Conservation (phyloP, 345 rosid genomes). For the Euphorbia pulcherrima region DNA sequence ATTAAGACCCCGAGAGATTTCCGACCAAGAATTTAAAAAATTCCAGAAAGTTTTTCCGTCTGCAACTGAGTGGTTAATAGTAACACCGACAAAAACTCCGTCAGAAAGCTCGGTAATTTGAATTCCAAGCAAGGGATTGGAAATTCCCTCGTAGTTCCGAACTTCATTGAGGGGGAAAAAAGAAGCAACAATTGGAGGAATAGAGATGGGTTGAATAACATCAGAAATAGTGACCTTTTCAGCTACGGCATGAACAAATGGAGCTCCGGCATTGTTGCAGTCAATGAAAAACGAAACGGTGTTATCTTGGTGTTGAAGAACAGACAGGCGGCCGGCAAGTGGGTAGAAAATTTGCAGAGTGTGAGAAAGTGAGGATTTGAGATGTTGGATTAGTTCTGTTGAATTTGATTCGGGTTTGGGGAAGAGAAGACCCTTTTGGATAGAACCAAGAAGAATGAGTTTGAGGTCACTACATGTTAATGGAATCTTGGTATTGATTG, state of each 20-base stretch:
- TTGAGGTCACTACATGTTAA: conserved; percentile 12
- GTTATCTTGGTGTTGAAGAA: conserved; percentile 13
- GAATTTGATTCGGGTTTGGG: conserved; percentile 9
- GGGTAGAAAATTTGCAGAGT: conserved; percentile 19
- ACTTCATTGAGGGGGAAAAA: background rate
- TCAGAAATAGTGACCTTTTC: conserved; percentile 31
- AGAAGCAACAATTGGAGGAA: conserved; percentile 14
- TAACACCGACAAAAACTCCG: conserved; percentile 22
- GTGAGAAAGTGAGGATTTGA: conserved; percentile 22
- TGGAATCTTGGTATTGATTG: background rate
- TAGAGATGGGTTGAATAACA: conserved; percentile 20
- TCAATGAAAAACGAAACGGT: conserved; percentile 19
- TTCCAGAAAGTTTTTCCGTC: conserved; percentile 25
- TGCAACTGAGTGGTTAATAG: conserved; percentile 10
- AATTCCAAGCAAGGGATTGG: conserved; percentile 14
- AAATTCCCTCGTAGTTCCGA: background rate
- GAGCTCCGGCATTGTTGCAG: conserved; percentile 27
- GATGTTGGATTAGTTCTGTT: conserved; percentile 6
- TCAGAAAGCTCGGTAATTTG: conserved; percentile 28
- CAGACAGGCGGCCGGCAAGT: conserved; percentile 30
- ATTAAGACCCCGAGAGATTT: conserved; percentile 20
- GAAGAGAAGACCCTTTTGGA: conserved; percentile 25
- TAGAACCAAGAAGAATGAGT: background rate
- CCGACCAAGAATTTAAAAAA: conserved; percentile 19
- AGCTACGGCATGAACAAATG: conserved; percentile 35